Percentiles rank a stretch among this genome's conserved stretches.
These are phyloP conservation scores for Heterobasidion irregulare DNA, from an alignment of 1,284 basidiomycete species.

Conservation along the genomic window DNA sequence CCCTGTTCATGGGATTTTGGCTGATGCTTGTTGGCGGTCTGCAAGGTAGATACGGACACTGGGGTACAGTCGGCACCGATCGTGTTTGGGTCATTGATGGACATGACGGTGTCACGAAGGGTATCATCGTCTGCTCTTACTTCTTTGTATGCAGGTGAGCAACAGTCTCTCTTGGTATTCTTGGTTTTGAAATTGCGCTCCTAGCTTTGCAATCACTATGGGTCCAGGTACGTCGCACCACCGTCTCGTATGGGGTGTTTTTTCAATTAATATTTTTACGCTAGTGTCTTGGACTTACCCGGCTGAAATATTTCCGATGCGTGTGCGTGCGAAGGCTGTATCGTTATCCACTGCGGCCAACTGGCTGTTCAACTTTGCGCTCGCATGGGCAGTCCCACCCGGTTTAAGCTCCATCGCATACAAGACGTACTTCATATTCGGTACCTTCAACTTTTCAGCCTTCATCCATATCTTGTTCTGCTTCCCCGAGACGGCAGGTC, in stretches of 20 bases:
- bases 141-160: slow-evolving; percentile 51
- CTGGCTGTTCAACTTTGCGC: slow-evolving; percentile 67
- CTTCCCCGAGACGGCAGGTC: slow-evolving; percentile 67
- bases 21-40: slow-evolving; percentile 72
- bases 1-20: slow-evolving; percentile 65
- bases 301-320: slow-evolving; percentile 55
- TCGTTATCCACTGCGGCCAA: slow-evolving; percentile 52
- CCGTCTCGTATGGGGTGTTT: background rate
- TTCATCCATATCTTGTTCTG: slow-evolving; percentile 66
- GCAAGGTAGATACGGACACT: slow-evolving; percentile 58
- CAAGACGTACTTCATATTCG: slow-evolving; percentile 65
- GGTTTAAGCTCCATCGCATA: slow-evolving; percentile 30
- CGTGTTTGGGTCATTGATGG: slow-evolving; percentile 55
- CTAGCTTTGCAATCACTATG: slow-evolving; percentile 3
- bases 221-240: background rate
- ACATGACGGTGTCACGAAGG: slow-evolving; percentile 49
- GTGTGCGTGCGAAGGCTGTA: slow-evolving; percentile 68
- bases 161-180: background rate
- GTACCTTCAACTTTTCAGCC: slow-evolving; percentile 66
- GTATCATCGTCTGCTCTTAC: slow-evolving; percentile 71
- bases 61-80: slow-evolving; percentile 36
- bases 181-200: background rate
- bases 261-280: no score
- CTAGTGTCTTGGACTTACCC: slow-evolving; percentile 58
- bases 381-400: slow-evolving; percentile 44